These are phyloP conservation scores for Suillus americanus DNA, from an alignment of 768 basidiomycete genomes.

Conservation along the genomic window DNA sequence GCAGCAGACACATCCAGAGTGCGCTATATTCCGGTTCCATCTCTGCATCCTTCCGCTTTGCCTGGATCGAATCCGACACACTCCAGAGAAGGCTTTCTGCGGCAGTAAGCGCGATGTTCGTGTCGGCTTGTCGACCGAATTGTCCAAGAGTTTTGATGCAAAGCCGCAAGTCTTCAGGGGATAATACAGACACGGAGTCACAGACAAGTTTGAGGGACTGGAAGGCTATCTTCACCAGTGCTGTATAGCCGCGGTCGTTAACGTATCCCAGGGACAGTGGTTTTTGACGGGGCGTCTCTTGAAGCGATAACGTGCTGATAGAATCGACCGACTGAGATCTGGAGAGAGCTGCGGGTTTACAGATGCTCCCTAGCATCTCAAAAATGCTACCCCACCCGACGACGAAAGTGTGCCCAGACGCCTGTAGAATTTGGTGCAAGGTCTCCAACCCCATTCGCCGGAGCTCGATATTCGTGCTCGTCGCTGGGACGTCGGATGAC, in stretches of 20 bases:
- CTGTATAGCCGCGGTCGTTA: constrained; percentile 67
- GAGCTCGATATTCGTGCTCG: constrained; percentile 64
- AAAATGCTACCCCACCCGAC: constrained; percentile 95
- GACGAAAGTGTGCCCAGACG: constrained; percentile 87
- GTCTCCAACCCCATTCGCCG: constrained; percentile 88
- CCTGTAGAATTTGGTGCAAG: constrained; percentile 86
- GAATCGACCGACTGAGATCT: constrained; percentile 43
- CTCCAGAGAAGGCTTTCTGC: constrained; percentile 94
- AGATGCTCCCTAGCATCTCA: constrained; percentile 88
- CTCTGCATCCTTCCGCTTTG: constrained; percentile 65
- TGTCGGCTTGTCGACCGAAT: constrained; percentile 91
- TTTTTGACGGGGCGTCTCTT: constrained; percentile 36
- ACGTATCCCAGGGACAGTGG: constrained; percentile 55
- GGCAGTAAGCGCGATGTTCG: constrained; percentile 93
- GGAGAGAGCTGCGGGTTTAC: constrained; percentile 49
- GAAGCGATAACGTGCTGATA: constrained; percentile 40
- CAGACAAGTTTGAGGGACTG: constrained; percentile 93
- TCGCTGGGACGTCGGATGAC: constrained; percentile 36
- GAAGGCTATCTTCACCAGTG: constrained; percentile 89
- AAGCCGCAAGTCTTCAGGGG: constrained; percentile 75
- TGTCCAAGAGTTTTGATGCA: constrained; percentile 90
- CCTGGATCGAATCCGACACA: constrained; percentile 92
- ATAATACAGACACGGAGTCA: constrained; percentile 84
- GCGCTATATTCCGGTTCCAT: constrained; percentile 73
- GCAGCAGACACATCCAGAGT: constrained; percentile 91